Evolutionary conservation across 2,329 filamentous ascomycete genomes (phyloP), one percentile per base, ranked within the genome.

Genomic region (Fonsecaea nubica): DNA sequence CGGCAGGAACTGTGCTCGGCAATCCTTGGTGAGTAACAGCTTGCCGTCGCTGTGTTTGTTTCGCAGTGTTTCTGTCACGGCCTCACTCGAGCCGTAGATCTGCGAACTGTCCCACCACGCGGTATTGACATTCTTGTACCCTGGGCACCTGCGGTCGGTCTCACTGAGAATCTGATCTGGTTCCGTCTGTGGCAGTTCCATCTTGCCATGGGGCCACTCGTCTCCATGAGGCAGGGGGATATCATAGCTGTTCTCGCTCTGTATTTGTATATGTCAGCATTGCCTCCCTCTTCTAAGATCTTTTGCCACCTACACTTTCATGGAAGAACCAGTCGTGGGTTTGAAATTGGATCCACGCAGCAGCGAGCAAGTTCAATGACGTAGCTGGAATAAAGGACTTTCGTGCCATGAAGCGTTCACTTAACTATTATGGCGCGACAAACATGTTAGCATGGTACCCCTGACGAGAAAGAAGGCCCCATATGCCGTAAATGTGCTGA

Each of bases 311-410:
- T 64, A 64, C 62, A 36, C 5, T 53, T 9, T 64, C 54, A 42
- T 64, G 62, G 30, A 59, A 42, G 55, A 64, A 64, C 80, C 80
- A 82, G 64, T 81, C 80, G 62, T 83, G 81, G 0, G 78, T 78
- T 63, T 82, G 80, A 60, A 83, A 83, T 68, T 84, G 81, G n/a
- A 83, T 82, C 80, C 81, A 83, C 1, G 81, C 81, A 13, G 81
- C 81, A 2, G 81, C 81, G 6, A 83, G 73, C 45, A 83, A 67
- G 63, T 83, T 84, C 64, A 83, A 63, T 1, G 75, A 80, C 0
- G 80, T 82, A 0, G 81, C 81, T 2, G 80, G 80, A 30, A 79
- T 80, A 68, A 83, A 83, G 2, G 72, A 74, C n/a, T 79, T 76
- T 8, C 81, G 74, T 21, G 76, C 76, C 75, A 83, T 75, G 62